phyloP scores from a whole-genome alignment of 108 stramenopile genomes.

The Chaetoceros tenuissimus region DNA sequence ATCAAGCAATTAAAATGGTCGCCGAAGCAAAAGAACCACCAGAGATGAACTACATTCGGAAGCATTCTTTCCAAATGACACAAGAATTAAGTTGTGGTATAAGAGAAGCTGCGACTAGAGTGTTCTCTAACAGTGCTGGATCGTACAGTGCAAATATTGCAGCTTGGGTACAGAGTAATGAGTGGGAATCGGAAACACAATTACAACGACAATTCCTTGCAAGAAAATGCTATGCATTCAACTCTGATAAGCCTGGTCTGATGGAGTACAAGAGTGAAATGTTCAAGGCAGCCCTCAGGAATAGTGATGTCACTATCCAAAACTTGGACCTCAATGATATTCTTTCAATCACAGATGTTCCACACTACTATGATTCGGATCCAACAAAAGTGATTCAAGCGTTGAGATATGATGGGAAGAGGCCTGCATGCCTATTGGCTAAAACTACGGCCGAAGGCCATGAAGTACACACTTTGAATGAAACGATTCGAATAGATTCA shows the following conservation, averaged over 20 bases:
- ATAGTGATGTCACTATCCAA: conserved; percentile 94
- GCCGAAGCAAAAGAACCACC: conserved; percentile 92
- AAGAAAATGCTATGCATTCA: conserved; percentile 94
- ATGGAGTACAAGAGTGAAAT: conserved; percentile 93
- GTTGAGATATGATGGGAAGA: conserved; percentile 92
- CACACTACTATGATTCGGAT: conserved; percentile 95
- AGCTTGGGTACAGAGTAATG: conserved; percentile 94
- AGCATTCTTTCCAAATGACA: conserved; percentile 89
- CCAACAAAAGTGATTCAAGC: conserved; percentile 95
- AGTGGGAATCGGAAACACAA: conserved; percentile 91
- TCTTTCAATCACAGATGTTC: conserved; percentile 89
- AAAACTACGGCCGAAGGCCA: conserved; percentile 96
- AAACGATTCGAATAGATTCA: conserved; percentile 93
- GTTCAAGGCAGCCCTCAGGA: conserved; percentile 90
- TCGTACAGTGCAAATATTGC: conserved; percentile 96
- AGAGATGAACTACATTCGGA: conserved; percentile 90
- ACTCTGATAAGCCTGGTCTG: conserved; percentile 96
- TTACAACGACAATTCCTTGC: conserved; percentile 91
- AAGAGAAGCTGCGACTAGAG: conserved; percentile 88
- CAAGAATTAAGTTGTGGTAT: conserved; percentile 79
- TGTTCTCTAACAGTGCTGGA: conserved; percentile 95
- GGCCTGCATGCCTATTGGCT: conserved; percentile 92
- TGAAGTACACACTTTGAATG: conserved; percentile 88
- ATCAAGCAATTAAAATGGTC: conserved; percentile 95
- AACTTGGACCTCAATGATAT: conserved; percentile 95